Conservation (phyloP, 805 yeast species). For the Monosporozyma unispora region DNA sequence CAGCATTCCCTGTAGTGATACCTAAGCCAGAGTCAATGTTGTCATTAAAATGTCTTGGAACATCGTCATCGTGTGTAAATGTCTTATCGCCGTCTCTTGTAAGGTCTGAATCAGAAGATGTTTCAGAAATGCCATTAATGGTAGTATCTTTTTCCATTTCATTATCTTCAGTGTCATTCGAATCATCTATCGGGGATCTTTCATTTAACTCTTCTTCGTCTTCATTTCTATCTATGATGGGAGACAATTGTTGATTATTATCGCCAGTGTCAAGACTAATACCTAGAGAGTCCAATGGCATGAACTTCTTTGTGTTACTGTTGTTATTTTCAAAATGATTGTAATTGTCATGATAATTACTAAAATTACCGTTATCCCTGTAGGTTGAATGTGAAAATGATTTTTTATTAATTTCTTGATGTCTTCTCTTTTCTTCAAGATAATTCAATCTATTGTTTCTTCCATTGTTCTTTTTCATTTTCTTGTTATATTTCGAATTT, state of each 20-base stretch:
- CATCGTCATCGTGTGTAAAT: neutral
- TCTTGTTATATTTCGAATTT: slow-evolving; percentile 34
- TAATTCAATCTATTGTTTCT: slow-evolving; percentile 19
- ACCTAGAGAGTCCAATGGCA: slow-evolving; percentile 14
- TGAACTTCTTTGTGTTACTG: neutral
- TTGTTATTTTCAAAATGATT: neutral
- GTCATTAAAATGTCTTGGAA: neutral
- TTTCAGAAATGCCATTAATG: slow-evolving; percentile 6
- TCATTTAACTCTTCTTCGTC: neutral
- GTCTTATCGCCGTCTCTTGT: neutral
- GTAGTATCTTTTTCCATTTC: neutral
- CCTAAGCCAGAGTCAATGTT: neutral
- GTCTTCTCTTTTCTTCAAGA: slow-evolving; percentile 27
- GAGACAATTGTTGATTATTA: neutral
- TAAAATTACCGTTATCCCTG: neutral
- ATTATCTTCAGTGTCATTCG: neutral
- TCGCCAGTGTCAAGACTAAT: slow-evolving; percentile 4
- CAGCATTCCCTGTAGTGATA: neutral
- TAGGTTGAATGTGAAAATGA: neutral
- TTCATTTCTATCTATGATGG: neutral
- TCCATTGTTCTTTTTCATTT: slow-evolving; percentile 31
- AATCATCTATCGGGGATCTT: neutral
- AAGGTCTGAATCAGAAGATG: neutral
- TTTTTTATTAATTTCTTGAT: slow-evolving; percentile 10
- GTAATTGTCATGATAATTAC: neutral